Evolutionary conservation across 495 filamentous ascomycete species (phyloP), one percentile per base, ranked within the genome.

Genomic region (Penicillium argentinense): DNA sequence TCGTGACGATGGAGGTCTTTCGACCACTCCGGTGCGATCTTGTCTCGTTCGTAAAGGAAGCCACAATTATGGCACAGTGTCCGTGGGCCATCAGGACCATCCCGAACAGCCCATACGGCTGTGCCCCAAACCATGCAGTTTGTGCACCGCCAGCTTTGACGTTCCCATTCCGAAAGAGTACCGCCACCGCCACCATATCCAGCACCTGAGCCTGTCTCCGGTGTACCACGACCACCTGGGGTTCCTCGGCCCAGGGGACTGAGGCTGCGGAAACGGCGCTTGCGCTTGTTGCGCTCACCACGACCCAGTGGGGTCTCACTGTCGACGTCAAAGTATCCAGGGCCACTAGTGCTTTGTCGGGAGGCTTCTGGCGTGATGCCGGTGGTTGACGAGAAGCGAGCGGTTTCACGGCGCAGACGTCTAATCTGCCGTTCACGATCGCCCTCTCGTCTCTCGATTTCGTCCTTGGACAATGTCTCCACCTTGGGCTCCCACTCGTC

Each of bases 371-470:
- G 84, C 19, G 81, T 78, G 19, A 89, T 87, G 38, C 88, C 87
- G 0, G 88, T 78, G 29, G 84, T 91, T 33, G 85, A 90, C 27
- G 88, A 92, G 58, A 97, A 95, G 22, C 92, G 74, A 1, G 93
- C 93, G 8, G 92, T 97, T 66, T 99, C 93, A 57, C 93, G 76
- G 37, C 93, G 79, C 32, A 97, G 63, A 36, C 95, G 78, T 22
- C 93, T 71, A 25, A 96, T 86, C 69, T 97, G 90, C 22, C 93
- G 71, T 63, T 97, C 93, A 18, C 95, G 81, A 60, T 97, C 95
- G 41, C 89, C 90, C 66, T 99, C 93, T 22, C 95, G 81, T 68
- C 95, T 95, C 67, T 99, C 95, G 38, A 99, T 97, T 65, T 99
- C 93, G 56, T 97, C 93, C 59, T 96, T 95, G 3, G 83, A 88